Base-by-base conservation (phyloP, 2,329 filamentous ascomycete species). In the Emericellopsis cladophorae region DNA sequence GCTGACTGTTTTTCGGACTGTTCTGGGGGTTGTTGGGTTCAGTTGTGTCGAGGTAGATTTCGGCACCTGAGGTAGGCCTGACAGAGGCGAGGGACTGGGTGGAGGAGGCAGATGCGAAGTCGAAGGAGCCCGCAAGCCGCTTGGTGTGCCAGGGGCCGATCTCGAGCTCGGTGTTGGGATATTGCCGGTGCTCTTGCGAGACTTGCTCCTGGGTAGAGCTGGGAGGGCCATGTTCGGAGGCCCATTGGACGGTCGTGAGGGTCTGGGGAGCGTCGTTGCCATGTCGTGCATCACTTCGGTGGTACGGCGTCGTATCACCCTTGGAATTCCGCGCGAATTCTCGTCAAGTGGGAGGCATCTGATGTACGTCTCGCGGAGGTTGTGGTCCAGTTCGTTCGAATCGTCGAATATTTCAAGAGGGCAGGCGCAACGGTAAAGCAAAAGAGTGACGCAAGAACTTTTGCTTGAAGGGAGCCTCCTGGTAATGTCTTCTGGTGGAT, bases 1-100 rank as follows among this genome's bases (percentile, higher is more conserved):
- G 68, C 89, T 95, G 53, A 94, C 82, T 1, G 84, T 84, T 62
- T 93, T 93, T 46, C 88, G 79, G 42, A 95, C 62, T 1, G 80
- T 77, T 59, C 81, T 89, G 0, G 42, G 42, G 9, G 42, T 36
- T 7, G 42, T 37, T 26, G 66, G 66, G 46, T 75, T 79, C 12
- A 15, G 32, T 77, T 62, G 31, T 66, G 26, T 12, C 26, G 26
- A 29, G 26, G 26, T 29, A 6, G 69, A 60, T 2, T 72, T 67
- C 44, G 73, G 74, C 15, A 75, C 65, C 14, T 75, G 68, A 5
- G 76, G 72, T 10, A 81, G 60, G 39, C 69, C 66, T 5, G 72
- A 68, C 9, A 66, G 67, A 7, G 74, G 65, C 31, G 68, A 65
- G 24, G 74, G 68, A 32, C 72, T 68, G 4, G 43, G 38, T n/a